Percentiles rank a stretch among this genome's conserved stretches.
Conservation (phyloP, 2,329 filamentous ascomycete species). For the Gliomastix tumulicola region DNA sequence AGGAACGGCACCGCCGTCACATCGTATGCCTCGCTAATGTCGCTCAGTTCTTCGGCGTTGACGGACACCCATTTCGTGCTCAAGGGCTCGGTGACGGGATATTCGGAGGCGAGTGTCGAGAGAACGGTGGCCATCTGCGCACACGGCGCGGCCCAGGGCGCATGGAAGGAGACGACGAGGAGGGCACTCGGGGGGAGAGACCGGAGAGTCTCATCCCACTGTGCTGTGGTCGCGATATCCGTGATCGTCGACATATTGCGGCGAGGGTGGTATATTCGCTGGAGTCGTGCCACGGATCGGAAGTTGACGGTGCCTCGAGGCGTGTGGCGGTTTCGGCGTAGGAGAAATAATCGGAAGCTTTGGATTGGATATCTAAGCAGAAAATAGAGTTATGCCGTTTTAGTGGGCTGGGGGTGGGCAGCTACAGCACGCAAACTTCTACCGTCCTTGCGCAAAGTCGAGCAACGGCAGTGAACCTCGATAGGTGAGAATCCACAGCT, state of each 20-base stretch:
- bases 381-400: no score
- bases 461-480: no score
- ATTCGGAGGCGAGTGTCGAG: slow-evolving; percentile 77
- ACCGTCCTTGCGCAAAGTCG: no score
- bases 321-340: no score
- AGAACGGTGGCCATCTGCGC: slow-evolving; percentile 89
- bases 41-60: slow-evolving; percentile 90
- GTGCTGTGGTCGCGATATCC: slow-evolving; percentile 66
- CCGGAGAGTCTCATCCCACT: slow-evolving; percentile 64
- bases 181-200: slow-evolving; percentile 64
- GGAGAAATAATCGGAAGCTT: no score
- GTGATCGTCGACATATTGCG: slow-evolving; percentile 66
- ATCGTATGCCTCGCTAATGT: slow-evolving; percentile 87
- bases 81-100: slow-evolving; percentile 60
- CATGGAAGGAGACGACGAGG: slow-evolving; percentile 87
- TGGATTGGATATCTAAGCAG: no score
- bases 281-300: no score
- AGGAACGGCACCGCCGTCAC: slow-evolving; percentile 92
- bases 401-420: no score
- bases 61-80: slow-evolving; percentile 79
- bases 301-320: background rate
- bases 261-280: no score
- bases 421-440: no score
- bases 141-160: slow-evolving; percentile 94
- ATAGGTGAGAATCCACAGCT: no score